Percentiles rank a stretch among this genome's conserved stretches.
Conservation (phyloP, 2,329 filamentous ascomycete species). For the Stagonosporopsis cucurbitacearum region DNA sequence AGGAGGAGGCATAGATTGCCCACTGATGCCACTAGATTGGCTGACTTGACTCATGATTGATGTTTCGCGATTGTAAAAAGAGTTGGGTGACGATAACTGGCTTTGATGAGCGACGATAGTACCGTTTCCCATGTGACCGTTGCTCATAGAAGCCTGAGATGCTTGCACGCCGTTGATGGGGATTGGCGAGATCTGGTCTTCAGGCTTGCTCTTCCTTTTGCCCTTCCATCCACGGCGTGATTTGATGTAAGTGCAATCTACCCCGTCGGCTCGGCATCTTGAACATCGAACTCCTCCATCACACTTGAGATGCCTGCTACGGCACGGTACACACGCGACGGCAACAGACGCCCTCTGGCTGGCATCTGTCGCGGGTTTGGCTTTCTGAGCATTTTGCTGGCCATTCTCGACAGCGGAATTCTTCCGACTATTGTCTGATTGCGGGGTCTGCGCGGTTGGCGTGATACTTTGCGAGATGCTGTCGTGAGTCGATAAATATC, state of each 20-base stretch:
- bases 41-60: conserved; percentile 33
- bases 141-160: conserved; percentile 25
- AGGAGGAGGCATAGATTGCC: conserved; percentile 29
- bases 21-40: conserved; percentile 29
- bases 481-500: conserved; percentile 39
- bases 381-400: conserved; percentile 30
- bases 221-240: conserved; percentile 60
- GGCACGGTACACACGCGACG: conserved; percentile 60
- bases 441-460: conserved; percentile 43
- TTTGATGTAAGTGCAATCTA: conserved; percentile 59
- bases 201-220: conserved; percentile 47
- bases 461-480: conserved; percentile 36
- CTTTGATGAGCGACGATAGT: conserved; percentile 21
- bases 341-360: conserved; percentile 44
- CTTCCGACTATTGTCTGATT: conserved; percentile 32
- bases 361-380: conserved; percentile 17
- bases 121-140: conserved; percentile 22
- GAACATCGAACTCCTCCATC: conserved; percentile 59
- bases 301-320: conserved; percentile 61
- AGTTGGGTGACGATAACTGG: conserved; percentile 42
- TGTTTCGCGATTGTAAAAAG: conserved; percentile 37
- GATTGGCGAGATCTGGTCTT: conserved; percentile 36
- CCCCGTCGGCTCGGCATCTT: conserved; percentile 54
- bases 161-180: conserved; percentile 31
- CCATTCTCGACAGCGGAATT: conserved; percentile 21